phyloP scores from a whole-genome alignment of 2,329 filamentous ascomycete species.

The Juglanconis juglandina region DNA sequence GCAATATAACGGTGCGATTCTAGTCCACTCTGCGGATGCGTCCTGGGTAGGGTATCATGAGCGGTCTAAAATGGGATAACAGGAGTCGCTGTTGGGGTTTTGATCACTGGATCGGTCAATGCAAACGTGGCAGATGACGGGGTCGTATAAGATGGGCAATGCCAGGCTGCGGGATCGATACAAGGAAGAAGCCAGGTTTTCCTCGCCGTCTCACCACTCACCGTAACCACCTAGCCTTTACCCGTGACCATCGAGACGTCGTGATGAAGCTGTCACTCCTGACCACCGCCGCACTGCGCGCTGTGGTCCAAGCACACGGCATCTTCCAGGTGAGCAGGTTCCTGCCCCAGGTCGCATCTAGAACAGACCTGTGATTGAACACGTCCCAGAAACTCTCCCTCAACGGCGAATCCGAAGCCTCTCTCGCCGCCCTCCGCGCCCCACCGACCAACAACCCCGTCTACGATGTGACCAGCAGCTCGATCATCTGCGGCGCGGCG shows the following conservation, averaged over 20 bases:
- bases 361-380: background rate
- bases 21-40: background rate
- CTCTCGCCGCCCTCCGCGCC: constrained; percentile 43
- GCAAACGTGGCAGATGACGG: background rate
- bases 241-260: background rate
- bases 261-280: constrained; percentile 36
- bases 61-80: background rate
- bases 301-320: constrained; percentile 37
- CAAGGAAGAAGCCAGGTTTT: background rate
- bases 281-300: constrained; percentile 30
- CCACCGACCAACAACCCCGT: constrained; percentile 53
- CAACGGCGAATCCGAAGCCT: constrained; percentile 41
- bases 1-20: background rate
- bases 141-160: too few relatives aligned
- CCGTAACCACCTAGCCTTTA: background rate
- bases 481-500: constrained; percentile 48
- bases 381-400: constrained; percentile 40
- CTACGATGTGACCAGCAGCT: constrained; percentile 44
- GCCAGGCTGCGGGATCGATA: background rate
- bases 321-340: constrained; percentile 38
- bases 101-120: background rate
- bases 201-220: background rate
- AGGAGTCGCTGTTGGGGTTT: background rate
- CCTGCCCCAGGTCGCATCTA: background rate
- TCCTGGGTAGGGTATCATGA: background rate